Conservation (phyloP, 371 early-diverging fungal species). For the Rhizopus delemar region DNA sequence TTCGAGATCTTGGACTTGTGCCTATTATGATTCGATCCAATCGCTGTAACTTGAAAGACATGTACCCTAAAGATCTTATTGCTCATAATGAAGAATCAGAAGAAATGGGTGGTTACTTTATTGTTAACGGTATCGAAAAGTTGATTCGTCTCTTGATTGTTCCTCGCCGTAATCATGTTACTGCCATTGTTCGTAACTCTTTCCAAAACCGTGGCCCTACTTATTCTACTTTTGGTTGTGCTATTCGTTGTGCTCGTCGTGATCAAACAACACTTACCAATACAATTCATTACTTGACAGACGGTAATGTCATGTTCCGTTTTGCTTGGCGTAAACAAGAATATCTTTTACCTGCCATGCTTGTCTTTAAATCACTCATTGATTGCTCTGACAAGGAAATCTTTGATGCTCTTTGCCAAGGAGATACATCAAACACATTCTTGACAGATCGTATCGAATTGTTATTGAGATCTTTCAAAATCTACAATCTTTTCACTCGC, state of each 20-base stretch:
- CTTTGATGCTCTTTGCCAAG: slow-evolving; percentile 85
- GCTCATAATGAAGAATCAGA: slow-evolving; percentile 89
- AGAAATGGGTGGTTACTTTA: slow-evolving; percentile 99
- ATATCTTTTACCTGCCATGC: slow-evolving; percentile 92
- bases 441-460: slow-evolving; percentile 93
- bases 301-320: slow-evolving; percentile 89
- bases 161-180: slow-evolving; percentile 91
- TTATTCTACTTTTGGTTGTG: slow-evolving; percentile 86
- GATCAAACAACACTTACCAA: slow-evolving; percentile 95
- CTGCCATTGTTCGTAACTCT: slow-evolving; percentile 85
- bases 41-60: slow-evolving; percentile 80
- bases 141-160: slow-evolving; percentile 94
- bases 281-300: slow-evolving; percentile 91
- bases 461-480: slow-evolving; percentile 80
- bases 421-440: slow-evolving; percentile 85
- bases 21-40: slow-evolving; percentile 96
- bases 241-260: slow-evolving; percentile 86
- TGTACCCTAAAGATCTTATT: slow-evolving; percentile 81
- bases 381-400: slow-evolving; percentile 93
- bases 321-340: slow-evolving; percentile 92
- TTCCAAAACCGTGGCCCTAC: slow-evolving; percentile 92
- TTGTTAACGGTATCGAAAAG: slow-evolving; percentile 98
- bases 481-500: slow-evolving; percentile 69
- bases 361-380: slow-evolving; percentile 87
- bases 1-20: slow-evolving; percentile 73